Percentiles rank a stretch among this genome's conserved stretches.
phyloP scores from a whole-genome alignment of 768 basidiomycete species.

The Amanita pseudoporphyria region DNA sequence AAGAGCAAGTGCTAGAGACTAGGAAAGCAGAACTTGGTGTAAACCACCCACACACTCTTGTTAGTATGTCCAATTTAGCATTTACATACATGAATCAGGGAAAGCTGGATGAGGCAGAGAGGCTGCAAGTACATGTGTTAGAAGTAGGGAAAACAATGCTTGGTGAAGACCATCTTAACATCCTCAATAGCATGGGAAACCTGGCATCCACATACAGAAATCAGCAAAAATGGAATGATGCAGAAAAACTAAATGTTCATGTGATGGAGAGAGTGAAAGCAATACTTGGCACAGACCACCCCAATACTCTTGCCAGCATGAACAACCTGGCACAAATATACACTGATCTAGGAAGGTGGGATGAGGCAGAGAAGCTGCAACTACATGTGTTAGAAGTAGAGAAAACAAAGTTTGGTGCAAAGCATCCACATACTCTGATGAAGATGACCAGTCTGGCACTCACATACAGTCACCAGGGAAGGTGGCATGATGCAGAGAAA shows the following conservation, averaged over 20 bases:
- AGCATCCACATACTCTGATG: background rate
- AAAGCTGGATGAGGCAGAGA: background rate
- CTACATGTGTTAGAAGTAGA: background rate
- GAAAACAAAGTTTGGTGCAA: background rate
- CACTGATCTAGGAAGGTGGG: background rate
- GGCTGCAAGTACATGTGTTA: background rate
- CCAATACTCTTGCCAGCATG: background rate
- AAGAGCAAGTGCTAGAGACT: background rate
- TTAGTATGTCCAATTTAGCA: background rate
- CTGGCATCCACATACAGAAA: background rate
- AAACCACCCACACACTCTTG: slow-evolving; percentile 3
- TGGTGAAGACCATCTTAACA: background rate
- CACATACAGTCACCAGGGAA: background rate
- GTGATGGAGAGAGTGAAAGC: background rate
- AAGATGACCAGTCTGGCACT: background rate
- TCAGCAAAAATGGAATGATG: background rate
- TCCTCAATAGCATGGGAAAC: background rate
- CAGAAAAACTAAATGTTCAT: background rate
- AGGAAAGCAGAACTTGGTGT: background rate
- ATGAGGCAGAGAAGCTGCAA: background rate
- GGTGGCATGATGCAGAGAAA: background rate
- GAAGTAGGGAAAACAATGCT: background rate
- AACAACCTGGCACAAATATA: background rate
- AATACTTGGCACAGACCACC: slow-evolving; percentile 1
- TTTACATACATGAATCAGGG: background rate